Base-by-base conservation (phyloP, 164 flowering plant genomes). In the Nymphaea colorata region DNA sequence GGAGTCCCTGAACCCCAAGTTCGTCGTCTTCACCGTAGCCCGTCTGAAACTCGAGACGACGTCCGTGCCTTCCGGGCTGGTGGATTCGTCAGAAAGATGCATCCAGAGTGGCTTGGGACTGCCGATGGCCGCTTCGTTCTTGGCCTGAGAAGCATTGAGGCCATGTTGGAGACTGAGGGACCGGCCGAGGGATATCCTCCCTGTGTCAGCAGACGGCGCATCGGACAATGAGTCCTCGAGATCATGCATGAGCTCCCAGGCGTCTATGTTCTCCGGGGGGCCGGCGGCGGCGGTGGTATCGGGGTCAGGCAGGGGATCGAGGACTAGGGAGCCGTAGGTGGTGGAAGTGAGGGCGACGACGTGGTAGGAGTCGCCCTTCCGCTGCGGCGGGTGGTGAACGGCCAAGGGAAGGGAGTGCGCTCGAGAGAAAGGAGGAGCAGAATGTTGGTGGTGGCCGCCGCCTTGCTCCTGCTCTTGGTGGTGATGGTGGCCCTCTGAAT, bases 181-280 rank as follows among this genome's bases (percentile, higher is more conserved):
- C 6, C 25, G 64, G n/a, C 41, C 42, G 7, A 67, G 12, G 5
- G 36, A 44, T 55, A 25, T 17, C 57, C 10, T 53, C 62, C 51
- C 62, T 11, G 69, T 2, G 64, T 12, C 64, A 5, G 64, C 64
- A 12, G 11, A 3, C 12, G 57, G 57, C 42, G 64, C 2, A 61
- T 17, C 64, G 43, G 68, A 66, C 53, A 43, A 60, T 6, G 61
- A 62, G 47, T 85, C 93, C 15, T 90, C 92, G 16, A 90, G 83
- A 42, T 86, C 96, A 59, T 80, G 89, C 97, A 91, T 91, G 73
- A 91, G 93, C 68, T 91, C 95, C 90, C 91, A 86, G 45, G 97
- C 79, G 77, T 91, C 86, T 79, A 91, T 86, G 3, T 87, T 84
- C 43, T 90, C 86, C 62, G 36, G 36, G 85, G 86, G 0, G 93